Base-by-base conservation (phyloP, 805 yeast genomes). In the Barnettozyma sucrosica region DNA sequence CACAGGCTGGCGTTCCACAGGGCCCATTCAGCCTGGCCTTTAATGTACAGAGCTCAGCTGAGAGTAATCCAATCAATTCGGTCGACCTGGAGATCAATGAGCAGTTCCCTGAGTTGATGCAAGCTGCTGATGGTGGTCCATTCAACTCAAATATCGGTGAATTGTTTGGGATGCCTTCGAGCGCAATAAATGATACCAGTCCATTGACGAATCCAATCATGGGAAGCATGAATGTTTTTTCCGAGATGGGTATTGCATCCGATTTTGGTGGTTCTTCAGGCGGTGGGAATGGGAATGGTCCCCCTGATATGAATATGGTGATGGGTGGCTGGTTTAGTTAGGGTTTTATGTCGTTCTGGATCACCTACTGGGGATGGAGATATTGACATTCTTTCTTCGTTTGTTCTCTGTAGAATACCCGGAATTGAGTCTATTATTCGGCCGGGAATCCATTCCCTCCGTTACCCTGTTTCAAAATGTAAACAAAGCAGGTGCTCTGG, bases 311-410 rank as follows among this genome's bases (percentile, higher is more conserved):
- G 14, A 50, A 52, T 21, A 43, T 58, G 57, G 47, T 58, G 51
- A 46, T 48, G 11, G 56, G 55, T 3, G 53, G 51, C n/a, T 59
- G 64, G 64, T 58, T 58, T 39, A 51, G 41, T 40, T 56, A 44
- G 32, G n/a, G 5, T 3, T 13, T 7, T 13, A 28, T 28, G 25
- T 6, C 25, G 5, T 23, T 23, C 8, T 23, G 25, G 8, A 23
- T 23, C 8, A 23, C 25, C 7, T 23, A 8, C 8, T 23, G 25
- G 5, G 8, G 25, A 23, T 23, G 25, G 8, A n/a, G n/a, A n/a
- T n/a, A n/a, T n/a, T n/a, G n/a, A n/a, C n/a, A n/a, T n/a, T n/a
- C n/a, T n/a, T n/a, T n/a, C n/a, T n/a, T n/a, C n/a, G n/a, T n/a
- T n/a, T n/a, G n/a, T n/a, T n/a, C n/a, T n/a, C n/a, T n/a, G n/a